These are phyloP conservation scores for Pseudocercospora fuligena DNA, from an alignment of 2,329 filamentous ascomycete genomes.

Conservation along the genomic window DNA sequence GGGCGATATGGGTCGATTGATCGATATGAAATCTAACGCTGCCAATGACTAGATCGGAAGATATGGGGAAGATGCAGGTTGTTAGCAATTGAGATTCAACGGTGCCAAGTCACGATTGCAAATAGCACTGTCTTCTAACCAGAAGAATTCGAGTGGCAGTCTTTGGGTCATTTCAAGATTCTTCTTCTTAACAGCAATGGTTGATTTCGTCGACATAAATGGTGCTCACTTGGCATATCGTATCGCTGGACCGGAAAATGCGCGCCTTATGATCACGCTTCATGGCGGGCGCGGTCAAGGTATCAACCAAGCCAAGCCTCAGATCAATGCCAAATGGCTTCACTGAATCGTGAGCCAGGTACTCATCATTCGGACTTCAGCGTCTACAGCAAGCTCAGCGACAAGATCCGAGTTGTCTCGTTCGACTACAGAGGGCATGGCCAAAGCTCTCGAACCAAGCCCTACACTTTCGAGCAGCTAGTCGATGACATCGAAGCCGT, in stretches of 20 bases:
- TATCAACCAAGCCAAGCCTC: neutral
- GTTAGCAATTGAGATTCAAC: no score
- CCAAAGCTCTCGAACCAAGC: slow-evolving; percentile 6
- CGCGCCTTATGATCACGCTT: neutral
- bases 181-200: neutral
- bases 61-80: no score
- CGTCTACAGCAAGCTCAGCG: neutral
- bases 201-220: neutral
- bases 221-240: neutral
- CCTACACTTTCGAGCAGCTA: neutral
- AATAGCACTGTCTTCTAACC: no score
- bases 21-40: neutral
- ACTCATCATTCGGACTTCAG: slow-evolving; percentile 5
- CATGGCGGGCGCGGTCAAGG: slow-evolving; percentile 6
- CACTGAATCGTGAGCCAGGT: neutral
- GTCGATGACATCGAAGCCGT: slow-evolving; percentile 9
- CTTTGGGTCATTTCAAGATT: no score
- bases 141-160: no score
- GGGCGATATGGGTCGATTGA: neutral
- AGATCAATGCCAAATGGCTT: neutral
- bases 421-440: slow-evolving; percentile 1
- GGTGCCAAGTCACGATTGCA: no score
- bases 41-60: no score
- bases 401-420: neutral
- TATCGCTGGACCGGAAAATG: neutral